Base-by-base conservation (phyloP, 305 asterid species). In the Nicotiana rustica region DNA sequence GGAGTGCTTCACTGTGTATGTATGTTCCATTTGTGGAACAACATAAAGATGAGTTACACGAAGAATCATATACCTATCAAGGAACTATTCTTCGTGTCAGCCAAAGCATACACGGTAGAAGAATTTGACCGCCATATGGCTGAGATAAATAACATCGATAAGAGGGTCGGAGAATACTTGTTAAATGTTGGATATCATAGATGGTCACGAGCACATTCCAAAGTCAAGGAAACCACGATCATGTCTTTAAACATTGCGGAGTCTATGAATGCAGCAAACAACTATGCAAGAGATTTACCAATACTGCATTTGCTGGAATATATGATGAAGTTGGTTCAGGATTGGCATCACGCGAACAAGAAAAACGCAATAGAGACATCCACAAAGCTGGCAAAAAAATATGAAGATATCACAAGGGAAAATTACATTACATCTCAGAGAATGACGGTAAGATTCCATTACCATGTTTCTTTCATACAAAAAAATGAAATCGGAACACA, bases 1-100 rank as follows among this genome's bases (percentile, higher is more conserved):
- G 38, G 25, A 71, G 38, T 47, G 61, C 19, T 19, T 71, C 61
- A 44, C 19, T 19, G 78, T 71, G 17, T 71, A 44, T 71, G 78
- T 47, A 71, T 71, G 78, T 71, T 44, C 36, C 61, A 71, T 47
- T 44, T 71, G 61, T 71, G 78, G 78, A 71, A 71, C 36, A 71
- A 44, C 78, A 71, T 71, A 71, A 71, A 47, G 60, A 47, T 14
- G 38, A 71, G 36, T 35, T 71, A 44, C 78, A 21, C 18, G 10
- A 71, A 44, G 49, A 44, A 19, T 6, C 61, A 19, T 21, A 9
- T 7, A 71, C 36, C 77, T 69, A 19, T 71, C 78, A 71, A 19
- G 60, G 78, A 71, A 47, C 38, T 47, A 25, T 71, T 71, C 78
- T 71, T 71, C 6, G 36, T 38, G 21, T 69, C 77, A 3, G 61